Conservation (phyloP, 2,329 filamentous ascomycete genomes). For the Talaromyces sp. region DNA sequence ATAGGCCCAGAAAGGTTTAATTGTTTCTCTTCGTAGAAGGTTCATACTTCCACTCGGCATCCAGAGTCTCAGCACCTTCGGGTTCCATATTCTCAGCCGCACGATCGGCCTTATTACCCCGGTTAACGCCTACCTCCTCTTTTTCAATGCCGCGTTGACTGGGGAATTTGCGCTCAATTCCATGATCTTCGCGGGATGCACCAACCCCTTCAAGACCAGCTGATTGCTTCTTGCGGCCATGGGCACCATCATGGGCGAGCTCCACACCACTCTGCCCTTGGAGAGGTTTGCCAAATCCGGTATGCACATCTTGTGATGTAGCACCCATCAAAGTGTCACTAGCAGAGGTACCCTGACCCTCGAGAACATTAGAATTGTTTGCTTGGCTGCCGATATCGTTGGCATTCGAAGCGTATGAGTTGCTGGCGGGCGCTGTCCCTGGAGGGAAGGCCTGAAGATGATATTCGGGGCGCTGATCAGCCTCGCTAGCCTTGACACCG, state of each 20-base stretch:
- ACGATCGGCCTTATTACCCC: slow-evolving; percentile 32
- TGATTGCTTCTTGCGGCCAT: slow-evolving; percentile 45
- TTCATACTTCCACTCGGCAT: slow-evolving; percentile 32
- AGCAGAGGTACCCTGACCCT: slow-evolving; percentile 48
- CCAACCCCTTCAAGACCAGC: slow-evolving; percentile 51
- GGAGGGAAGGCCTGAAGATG: slow-evolving; percentile 61
- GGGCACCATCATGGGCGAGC: slow-evolving; percentile 49
- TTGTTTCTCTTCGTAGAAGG: slow-evolving; percentile 27
- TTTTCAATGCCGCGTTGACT: slow-evolving; percentile 34
- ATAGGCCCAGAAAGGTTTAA: neutral
- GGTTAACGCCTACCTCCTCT: slow-evolving; percentile 27
- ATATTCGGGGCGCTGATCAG: slow-evolving; percentile 65
- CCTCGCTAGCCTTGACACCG: slow-evolving; percentile 60
- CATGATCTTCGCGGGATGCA: slow-evolving; percentile 23
- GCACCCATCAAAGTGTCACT: slow-evolving; percentile 53
- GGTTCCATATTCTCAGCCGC: slow-evolving; percentile 34
- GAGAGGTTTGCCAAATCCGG: slow-evolving; percentile 56
- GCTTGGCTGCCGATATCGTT: slow-evolving; percentile 42
- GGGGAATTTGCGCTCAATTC: slow-evolving; percentile 26
- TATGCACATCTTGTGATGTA: slow-evolving; percentile 57
- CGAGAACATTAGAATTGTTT: slow-evolving; percentile 43
- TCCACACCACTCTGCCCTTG: slow-evolving; percentile 54
- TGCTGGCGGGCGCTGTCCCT: slow-evolving; percentile 62
- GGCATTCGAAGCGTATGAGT: slow-evolving; percentile 53
- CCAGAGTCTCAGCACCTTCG: slow-evolving; percentile 32